These are phyloP conservation scores for Buxus sempervirens DNA, from an alignment of 164 flowering plant species.

Conservation along the genomic window DNA sequence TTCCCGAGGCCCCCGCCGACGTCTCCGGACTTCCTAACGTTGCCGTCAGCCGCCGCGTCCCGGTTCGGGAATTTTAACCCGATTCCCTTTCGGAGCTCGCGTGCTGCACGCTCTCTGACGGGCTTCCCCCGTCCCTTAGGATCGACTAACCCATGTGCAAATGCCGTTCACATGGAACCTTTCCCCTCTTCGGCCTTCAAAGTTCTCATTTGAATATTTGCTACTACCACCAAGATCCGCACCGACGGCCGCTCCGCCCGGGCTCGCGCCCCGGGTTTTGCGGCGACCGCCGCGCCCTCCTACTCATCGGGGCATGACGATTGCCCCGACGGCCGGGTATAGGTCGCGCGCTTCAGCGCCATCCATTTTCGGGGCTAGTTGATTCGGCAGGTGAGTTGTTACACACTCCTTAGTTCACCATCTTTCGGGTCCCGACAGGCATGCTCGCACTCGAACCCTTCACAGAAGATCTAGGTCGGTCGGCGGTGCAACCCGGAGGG, in stretches of 20 bases:
- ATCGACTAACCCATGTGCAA: conserved; percentile 31
- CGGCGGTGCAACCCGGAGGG: too few species aligned
- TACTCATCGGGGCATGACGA: conserved; percentile 3
- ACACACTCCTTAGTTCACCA: too few species aligned
- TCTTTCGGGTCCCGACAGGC: too few species aligned
- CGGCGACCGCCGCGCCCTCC: conserved; percentile 12
- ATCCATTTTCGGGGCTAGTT: conserved; percentile 23
- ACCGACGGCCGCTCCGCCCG: neutral
- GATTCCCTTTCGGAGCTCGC: conserved; percentile 29
- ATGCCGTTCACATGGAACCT: conserved; percentile 3
- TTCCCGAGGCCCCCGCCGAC: conserved; percentile 39
- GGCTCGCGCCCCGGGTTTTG: conserved; percentile 16
- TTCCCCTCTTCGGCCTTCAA: neutral
- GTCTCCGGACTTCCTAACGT: conserved; percentile 35
- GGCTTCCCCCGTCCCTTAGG: conserved; percentile 30
- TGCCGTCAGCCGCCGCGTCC: conserved; percentile 32
- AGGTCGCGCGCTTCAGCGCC: conserved; percentile 10
- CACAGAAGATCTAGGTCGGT: too few species aligned
- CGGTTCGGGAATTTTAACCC: conserved; percentile 35
- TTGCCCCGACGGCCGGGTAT: conserved; percentile 8
- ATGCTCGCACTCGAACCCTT: too few species aligned
- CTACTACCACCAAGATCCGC: neutral
- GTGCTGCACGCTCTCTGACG: conserved; percentile 12
- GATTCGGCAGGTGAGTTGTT: conserved; percentile 21
- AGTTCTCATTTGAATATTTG: neutral